Base-by-base conservation (phyloP, 1,284 basidiomycete genomes). In the Papiliotrema laurentii region DNA sequence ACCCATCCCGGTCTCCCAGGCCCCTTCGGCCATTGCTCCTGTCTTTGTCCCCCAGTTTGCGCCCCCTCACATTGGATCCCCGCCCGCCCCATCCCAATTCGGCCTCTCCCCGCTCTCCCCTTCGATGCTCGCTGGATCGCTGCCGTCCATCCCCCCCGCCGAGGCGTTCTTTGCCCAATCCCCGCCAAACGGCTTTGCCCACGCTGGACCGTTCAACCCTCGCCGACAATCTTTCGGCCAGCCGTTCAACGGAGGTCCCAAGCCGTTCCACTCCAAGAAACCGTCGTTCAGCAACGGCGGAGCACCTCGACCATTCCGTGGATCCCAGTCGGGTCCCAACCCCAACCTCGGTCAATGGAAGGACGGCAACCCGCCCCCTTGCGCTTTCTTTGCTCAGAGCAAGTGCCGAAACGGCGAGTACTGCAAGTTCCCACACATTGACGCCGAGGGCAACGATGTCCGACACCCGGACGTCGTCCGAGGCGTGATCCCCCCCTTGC, bases 351-450 rank as follows among this genome's bases (percentile, higher is more conserved):
- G 69, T 24, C 53, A 56, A 14, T 74, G 72, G 72, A 74, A 70
- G 54, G 69, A 74, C 49, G 72, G 72, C n/a, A 58, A 63, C 45
- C 72, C 72, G 1, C 72, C 72, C 37, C 64, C 72, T 0, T 74
- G 72, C 40, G 68, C 67, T 43, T 74, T 74, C 55, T 74, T 70
- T 61, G 55, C 49, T 16, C 66, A 71, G 54, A 65, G 58, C 47
- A 74, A 74, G 55, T 74, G 72, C 55, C 61, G 70, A 50, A 74
- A 73, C 53, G 69, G 68, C 28, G 69, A 73, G 43, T 69, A 63
- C 58, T 74, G 72, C 61, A 74, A 72, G 56, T 74, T 74, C 64
- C 72, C 72, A 30, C 72, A 74, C 51, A 51, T 74, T 19, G 65
- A 69, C 47, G 56, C 64, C 21, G 64, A 71, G 41, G 71, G 71